phyloP scores from a whole-genome alignment of 805 yeast species.

The Wickerhamomyces queroliae region DNA sequence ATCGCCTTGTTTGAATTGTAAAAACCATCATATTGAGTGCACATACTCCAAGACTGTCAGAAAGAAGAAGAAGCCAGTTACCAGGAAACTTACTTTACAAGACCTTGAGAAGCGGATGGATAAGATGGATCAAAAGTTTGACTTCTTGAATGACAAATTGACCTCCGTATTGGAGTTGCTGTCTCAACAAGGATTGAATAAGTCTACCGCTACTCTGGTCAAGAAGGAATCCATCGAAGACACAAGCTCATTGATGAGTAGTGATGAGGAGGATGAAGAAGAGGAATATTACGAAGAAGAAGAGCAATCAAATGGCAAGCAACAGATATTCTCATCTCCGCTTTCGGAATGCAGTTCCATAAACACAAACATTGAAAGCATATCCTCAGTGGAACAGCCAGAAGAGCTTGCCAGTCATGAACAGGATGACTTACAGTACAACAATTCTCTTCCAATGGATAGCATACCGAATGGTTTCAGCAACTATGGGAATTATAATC shows the following conservation, averaged over 20 bases:
- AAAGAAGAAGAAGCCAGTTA: slow-evolving; percentile 14
- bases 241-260: not conserved
- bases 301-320: not conserved
- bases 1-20: slow-evolving; percentile 68
- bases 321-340: not conserved
- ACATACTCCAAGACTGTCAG: slow-evolving; percentile 41
- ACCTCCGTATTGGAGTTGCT: slow-evolving; percentile 4
- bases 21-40: slow-evolving; percentile 78
- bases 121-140: slow-evolving; percentile 14
- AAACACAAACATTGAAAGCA: not conserved
- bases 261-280: not conserved
- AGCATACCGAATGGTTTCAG: no score
- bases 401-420: not conserved
- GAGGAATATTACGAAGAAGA: not conserved
- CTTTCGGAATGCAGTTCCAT: not conserved
- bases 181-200: not conserved
- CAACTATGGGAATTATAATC: no score
- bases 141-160: slow-evolving; percentile 9
- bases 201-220: not conserved
- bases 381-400: not conserved
- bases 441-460: no score
- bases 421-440: not conserved
- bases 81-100: slow-evolving; percentile 16
- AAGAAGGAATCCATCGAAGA: no score
- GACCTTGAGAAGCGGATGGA: slow-evolving; percentile 19